A percentile compares a stretch with the other conserved stretches of the same genome.
Conservation (phyloP, 768 basidiomycete genomes). For the Boletales sp. region DNA sequence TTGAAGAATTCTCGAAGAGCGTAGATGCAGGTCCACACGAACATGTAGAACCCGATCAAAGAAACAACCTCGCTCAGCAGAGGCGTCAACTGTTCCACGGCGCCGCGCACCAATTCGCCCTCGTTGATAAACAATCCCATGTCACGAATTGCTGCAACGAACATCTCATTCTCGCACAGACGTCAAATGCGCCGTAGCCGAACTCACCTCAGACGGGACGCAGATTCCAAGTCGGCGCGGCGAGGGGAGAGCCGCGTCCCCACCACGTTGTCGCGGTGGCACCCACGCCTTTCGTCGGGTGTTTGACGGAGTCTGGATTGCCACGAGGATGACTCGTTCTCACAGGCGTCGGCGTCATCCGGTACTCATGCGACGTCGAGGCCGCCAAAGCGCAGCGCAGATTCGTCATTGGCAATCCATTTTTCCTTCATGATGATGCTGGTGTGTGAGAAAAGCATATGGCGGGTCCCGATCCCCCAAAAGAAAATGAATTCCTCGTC, state of each 20-base stretch:
- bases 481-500: no score
- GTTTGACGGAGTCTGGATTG: not conserved
- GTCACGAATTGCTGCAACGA: not conserved
- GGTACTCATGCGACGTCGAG: no score
- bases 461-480: no score
- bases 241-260: not conserved
- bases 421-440: no score
- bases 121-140: slow-evolving; percentile 23
- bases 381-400: no score
- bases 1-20: slow-evolving; percentile 12
- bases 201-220: slow-evolving; percentile 1
- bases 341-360: not conserved
- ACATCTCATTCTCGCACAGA: not conserved
- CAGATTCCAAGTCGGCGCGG: not conserved
- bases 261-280: not conserved
- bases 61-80: slow-evolving; percentile 3
- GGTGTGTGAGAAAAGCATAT: no score
- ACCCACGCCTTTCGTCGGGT: not conserved
- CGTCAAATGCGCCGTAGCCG: not conserved
- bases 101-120: slow-evolving; percentile 5
- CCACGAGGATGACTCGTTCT: slow-evolving; percentile 6
- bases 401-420: no score
- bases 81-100: slow-evolving; percentile 12
- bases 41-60: slow-evolving; percentile 8
- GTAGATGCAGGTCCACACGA: slow-evolving; percentile 15